A percentile compares a stretch with the other conserved stretches of the same genome.
phyloP scores from a whole-genome alignment of 495 filamentous ascomycete genomes.

The Penicillium macrosclerotiorum region DNA sequence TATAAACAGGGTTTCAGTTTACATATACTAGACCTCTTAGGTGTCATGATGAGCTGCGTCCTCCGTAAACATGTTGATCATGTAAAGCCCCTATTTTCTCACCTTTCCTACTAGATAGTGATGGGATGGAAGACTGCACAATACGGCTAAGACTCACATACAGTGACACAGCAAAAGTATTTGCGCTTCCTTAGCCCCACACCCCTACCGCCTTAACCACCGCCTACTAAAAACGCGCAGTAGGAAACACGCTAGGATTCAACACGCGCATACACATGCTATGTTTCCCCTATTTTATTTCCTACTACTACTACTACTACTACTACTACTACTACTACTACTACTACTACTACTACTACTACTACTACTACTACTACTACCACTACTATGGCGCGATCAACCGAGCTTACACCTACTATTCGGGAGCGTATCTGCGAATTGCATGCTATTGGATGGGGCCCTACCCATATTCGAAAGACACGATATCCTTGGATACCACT shows the following conservation, averaged over 20 bases:
- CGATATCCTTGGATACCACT: conserved; percentile 8
- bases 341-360: not conserved
- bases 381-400: not conserved
- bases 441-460: conserved; percentile 9
- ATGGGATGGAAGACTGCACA: too few species aligned
- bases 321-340: not conserved
- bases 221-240: conserved; percentile 8
- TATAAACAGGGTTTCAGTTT: too few species aligned
- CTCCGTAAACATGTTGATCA: too few species aligned
- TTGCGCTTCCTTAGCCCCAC: too few species aligned
- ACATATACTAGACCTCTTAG: too few species aligned
- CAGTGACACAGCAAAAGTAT: too few species aligned
- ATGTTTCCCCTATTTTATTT: not conserved
- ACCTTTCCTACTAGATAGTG: too few species aligned
- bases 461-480: conserved; percentile 12
- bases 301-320: not conserved
- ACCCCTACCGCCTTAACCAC: conserved; percentile 1
- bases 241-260: not conserved
- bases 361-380: not conserved
- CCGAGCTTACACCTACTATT: conserved; percentile 12
- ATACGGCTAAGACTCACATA: too few species aligned
- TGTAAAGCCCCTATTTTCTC: too few species aligned
- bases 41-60: too few species aligned
- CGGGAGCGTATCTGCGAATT: conserved; percentile 10
- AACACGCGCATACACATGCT: not conserved